Conservation (phyloP, 805 yeast species). For the Cyberlindnera japonica region DNA sequence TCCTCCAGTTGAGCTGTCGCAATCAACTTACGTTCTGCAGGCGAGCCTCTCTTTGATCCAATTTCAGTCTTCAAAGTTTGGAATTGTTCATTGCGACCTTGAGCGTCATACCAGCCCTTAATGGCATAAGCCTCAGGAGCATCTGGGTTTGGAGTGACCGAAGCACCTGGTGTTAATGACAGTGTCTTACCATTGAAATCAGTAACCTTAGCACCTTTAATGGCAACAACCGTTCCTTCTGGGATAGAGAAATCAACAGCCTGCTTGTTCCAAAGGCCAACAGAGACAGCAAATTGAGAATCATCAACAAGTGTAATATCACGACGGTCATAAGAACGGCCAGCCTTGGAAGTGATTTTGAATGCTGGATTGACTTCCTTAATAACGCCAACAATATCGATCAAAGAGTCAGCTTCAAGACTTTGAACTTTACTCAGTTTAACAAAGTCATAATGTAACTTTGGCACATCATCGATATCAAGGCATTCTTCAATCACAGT, state of each 20-base stretch:
- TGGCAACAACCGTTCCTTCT: conserved; percentile 81
- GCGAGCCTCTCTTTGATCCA: conserved; percentile 37
- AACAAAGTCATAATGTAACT: conserved; percentile 70
- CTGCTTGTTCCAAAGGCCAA: conserved; percentile 88
- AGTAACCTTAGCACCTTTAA: conserved; percentile 84
- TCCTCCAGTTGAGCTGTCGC: conserved; percentile 60
- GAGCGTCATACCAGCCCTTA: conserved; percentile 92
- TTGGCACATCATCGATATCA: conserved; percentile 69
- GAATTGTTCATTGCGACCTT: conserved; percentile 63
- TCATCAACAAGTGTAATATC: conserved; percentile 85
- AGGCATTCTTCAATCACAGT: conserved; percentile 67
- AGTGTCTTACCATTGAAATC: conserved; percentile 87
- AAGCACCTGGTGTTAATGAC: conserved; percentile 75
- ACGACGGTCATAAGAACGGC: conserved; percentile 89
- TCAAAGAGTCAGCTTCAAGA: conserved; percentile 63
- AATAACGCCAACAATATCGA: conserved; percentile 87
- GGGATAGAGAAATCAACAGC: conserved; percentile 75
- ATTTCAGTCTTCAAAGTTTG: conserved; percentile 56
- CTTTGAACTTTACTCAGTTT: conserved; percentile 63
- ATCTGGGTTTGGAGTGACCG: conserved; percentile 79
- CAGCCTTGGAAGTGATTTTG: conserved; percentile 85
- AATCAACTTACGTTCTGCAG: conserved; percentile 62
- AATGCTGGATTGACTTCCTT: conserved; percentile 70
- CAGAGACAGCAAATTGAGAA: conserved; percentile 64
- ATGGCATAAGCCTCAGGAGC: conserved; percentile 80